Conservation (phyloP, 768 basidiomycete species). For the Gloeopeniophorella convolvens region DNA sequence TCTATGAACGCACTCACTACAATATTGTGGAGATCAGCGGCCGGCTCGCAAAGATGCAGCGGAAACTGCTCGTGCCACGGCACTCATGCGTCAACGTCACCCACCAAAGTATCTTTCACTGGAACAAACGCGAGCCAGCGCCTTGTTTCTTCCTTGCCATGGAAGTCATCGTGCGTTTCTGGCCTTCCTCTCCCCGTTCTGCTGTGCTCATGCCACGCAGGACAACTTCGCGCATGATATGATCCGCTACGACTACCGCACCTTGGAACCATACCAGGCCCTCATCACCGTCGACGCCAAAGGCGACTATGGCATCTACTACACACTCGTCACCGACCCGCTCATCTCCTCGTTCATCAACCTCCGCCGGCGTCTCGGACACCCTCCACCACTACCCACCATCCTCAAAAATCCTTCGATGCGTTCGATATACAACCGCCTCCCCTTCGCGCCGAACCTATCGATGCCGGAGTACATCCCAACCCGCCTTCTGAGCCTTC, state of each 20-base stretch:
- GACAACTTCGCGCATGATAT: constrained; percentile 98
- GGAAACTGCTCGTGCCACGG: constrained; percentile 48
- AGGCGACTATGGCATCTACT: constrained; percentile 81
- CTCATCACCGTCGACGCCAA: constrained; percentile 68
- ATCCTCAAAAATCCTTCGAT: constrained; percentile 50
- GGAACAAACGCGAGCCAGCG: constrained; percentile 65
- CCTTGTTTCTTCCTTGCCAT: constrained; percentile 92
- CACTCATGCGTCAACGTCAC: constrained; percentile 66
- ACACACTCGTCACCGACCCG: constrained; percentile 79
- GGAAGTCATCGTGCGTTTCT: constrained; percentile 80
- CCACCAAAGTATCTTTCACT: constrained; percentile 82
- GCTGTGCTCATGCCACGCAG: constrained; percentile 30
- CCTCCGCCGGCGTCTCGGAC: constrained; percentile 53
- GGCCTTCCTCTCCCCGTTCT: neutral
- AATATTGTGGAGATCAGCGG: constrained; percentile 92
- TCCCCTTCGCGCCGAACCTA: constrained; percentile 91
- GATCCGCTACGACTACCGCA: constrained; percentile 79
- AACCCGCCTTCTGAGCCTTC: constrained; percentile 79
- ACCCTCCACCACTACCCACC: constrained; percentile 50
- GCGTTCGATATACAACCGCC: constrained; percentile 54
- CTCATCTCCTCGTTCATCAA: constrained; percentile 73
- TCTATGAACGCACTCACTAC: constrained; percentile 89
- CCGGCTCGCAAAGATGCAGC: constrained; percentile 68
- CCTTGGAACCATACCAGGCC: constrained; percentile 78
- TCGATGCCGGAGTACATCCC: constrained; percentile 87